Evolutionary conservation across 345 rosid genomes (phyloP).

Genomic region (Moringa oleifera): DNA sequence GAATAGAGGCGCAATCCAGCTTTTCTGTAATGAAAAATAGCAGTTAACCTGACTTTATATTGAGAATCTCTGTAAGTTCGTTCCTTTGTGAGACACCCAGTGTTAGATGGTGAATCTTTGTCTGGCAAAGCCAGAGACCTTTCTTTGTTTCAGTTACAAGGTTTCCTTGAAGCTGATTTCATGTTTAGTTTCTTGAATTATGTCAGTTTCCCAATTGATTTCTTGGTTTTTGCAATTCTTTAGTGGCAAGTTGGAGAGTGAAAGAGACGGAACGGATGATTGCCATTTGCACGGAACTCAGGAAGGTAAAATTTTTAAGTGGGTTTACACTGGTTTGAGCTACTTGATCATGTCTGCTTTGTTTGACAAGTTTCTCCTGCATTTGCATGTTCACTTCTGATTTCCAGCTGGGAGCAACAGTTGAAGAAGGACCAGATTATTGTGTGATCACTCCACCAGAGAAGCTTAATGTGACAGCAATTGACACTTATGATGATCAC

Average conservation of each 20-base stretch:
- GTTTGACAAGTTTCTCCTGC: not conserved
- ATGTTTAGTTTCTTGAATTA: not conserved
- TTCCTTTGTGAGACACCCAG: not conserved
- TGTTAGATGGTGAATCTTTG: not conserved
- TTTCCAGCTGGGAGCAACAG: constrained; percentile 89
- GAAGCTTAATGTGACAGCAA: constrained; percentile 60
- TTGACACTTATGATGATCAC: constrained; percentile 95
- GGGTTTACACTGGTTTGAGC: not conserved
- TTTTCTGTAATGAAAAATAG: not conserved
- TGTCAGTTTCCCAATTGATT: not conserved
- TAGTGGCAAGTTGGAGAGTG: constrained; percentile 99
- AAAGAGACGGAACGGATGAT: constrained; percentile 98
- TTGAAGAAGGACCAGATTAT: constrained; percentile 93
- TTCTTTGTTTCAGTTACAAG: not conserved
- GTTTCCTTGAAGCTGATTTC: not conserved
- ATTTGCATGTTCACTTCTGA: not conserved
- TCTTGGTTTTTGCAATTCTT: constrained; percentile 3
- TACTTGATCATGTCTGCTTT: not conserved
- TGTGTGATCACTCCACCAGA: constrained; percentile 94
- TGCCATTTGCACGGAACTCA: constrained; percentile 91
- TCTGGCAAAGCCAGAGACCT: not conserved
- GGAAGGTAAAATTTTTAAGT: constrained; percentile 56
- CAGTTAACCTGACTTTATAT: not conserved
- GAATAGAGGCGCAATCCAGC: not conserved
- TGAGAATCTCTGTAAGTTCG: not conserved